phyloP scores from a whole-genome alignment of 2,329 filamentous ascomycete species.

The Epichloe scottii region DNA sequence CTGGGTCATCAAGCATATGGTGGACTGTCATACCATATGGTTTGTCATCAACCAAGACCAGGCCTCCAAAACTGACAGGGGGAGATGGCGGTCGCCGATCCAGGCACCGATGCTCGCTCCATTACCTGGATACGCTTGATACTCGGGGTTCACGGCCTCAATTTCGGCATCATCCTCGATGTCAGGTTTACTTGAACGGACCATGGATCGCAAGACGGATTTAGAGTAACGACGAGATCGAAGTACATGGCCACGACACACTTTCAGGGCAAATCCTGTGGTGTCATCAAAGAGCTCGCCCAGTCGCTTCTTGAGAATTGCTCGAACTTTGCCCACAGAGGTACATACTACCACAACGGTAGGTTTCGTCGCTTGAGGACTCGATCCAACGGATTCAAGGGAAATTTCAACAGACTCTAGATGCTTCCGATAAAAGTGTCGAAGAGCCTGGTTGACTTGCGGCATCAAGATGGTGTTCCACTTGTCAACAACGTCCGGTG shows the following conservation, averaged over 20 bases:
- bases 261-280: slow-evolving; percentile 52
- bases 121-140: slow-evolving; percentile 66
- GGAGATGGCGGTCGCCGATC: slow-evolving; percentile 71
- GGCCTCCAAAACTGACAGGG: slow-evolving; percentile 85
- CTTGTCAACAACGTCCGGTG: slow-evolving; percentile 50
- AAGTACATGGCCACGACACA: slow-evolving; percentile 56
- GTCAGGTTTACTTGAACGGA: slow-evolving; percentile 4
- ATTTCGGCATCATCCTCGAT: slow-evolving; percentile 16
- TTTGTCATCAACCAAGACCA: slow-evolving; percentile 73
- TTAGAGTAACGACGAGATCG: slow-evolving; percentile 39
- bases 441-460: slow-evolving; percentile 58
- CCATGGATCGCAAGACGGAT: slow-evolving; percentile 20
- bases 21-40: slow-evolving; percentile 93
- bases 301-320: slow-evolving; percentile 57
- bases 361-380: slow-evolving; percentile 50
- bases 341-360: slow-evolving; percentile 69
- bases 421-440: slow-evolving; percentile 59
- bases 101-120: slow-evolving; percentile 91
- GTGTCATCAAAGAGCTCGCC: slow-evolving; percentile 50
- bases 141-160: slow-evolving; percentile 54
- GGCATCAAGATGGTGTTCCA: slow-evolving; percentile 64
- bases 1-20: slow-evolving; percentile 76
- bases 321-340: slow-evolving; percentile 59
- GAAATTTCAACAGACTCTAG: slow-evolving; percentile 69
- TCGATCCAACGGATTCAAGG: slow-evolving; percentile 61